Conservation (phyloP, 83 land plant species). For the Diphasiastrum complanatum region DNA sequence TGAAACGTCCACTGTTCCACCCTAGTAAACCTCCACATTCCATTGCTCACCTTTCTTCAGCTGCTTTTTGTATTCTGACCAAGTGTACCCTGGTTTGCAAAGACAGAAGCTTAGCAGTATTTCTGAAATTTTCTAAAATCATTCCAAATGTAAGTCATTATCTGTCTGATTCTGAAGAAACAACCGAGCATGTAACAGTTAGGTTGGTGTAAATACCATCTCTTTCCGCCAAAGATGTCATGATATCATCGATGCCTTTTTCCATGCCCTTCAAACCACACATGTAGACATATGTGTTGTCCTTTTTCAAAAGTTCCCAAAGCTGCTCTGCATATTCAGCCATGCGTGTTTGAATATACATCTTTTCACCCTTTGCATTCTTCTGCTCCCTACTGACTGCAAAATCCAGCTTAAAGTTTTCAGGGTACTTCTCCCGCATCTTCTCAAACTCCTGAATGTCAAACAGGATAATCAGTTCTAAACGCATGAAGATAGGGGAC, state of each 20-base stretch:
- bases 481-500: not conserved
- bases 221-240: constrained; percentile 73
- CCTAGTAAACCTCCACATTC: constrained; percentile 99
- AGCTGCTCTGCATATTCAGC: constrained; percentile 82
- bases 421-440: constrained; percentile 76
- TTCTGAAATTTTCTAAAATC: not conserved
- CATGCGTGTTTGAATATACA: constrained; percentile 97
- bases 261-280: constrained; percentile 98
- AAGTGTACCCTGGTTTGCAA: constrained; percentile 58
- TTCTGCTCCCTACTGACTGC: constrained; percentile 96
- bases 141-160: not conserved
- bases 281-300: constrained; percentile 92
- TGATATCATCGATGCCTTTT: constrained; percentile 95
- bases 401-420: constrained; percentile 81
- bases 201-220: constrained; percentile 48
- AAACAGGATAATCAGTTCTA: not conserved
- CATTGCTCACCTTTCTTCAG: constrained; percentile 92
- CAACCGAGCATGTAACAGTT: not conserved
- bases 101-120: constrained; percentile 8
- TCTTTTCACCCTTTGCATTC: constrained; percentile 89
- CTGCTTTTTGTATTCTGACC: constrained; percentile 60
- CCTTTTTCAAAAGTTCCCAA: constrained; percentile 88
- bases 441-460: constrained; percentile 79
- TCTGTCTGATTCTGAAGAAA: too few species aligned
- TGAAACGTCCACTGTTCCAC: too few species aligned